A percentile compares a stretch with the other conserved stretches of the same genome.
phyloP scores from a whole-genome alignment of 495 filamentous ascomycete genomes.

The Collariella sp. region DNA sequence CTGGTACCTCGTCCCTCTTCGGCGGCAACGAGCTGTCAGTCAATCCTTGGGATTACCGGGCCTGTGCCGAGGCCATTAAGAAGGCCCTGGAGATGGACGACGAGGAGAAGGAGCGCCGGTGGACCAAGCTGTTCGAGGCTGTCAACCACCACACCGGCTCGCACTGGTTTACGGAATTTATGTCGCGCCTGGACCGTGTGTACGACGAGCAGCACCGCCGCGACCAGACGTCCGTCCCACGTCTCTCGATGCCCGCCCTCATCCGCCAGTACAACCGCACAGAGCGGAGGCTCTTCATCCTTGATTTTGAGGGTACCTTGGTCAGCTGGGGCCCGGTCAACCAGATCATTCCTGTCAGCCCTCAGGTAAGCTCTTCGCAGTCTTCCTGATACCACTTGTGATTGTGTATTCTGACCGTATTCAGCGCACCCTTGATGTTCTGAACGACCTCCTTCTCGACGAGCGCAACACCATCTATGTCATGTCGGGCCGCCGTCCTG shows the following conservation, averaged over 20 bases:
- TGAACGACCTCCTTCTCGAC: constrained; percentile 72
- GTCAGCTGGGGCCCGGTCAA: constrained; percentile 73
- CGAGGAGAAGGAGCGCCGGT: constrained; percentile 63
- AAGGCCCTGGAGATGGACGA: constrained; percentile 66
- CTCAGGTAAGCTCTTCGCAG: constrained; percentile 45
- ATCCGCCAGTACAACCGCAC: constrained; percentile 54
- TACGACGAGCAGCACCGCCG: constrained; percentile 76
- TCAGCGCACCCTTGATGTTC: constrained; percentile 65
- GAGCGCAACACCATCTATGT: constrained; percentile 80
- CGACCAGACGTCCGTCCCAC: constrained; percentile 75
- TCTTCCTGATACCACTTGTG: too few relatives aligned
- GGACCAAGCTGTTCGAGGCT: constrained; percentile 61
- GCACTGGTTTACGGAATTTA: constrained; percentile 72
- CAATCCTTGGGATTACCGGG: constrained; percentile 88
- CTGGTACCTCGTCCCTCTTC: constrained; percentile 80
- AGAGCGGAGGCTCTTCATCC: constrained; percentile 65
- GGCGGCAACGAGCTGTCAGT: constrained; percentile 66
- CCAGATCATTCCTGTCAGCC: constrained; percentile 72
- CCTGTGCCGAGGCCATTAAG: constrained; percentile 75
- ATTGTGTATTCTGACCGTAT: too few relatives aligned
- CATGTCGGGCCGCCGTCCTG: constrained; percentile 76
- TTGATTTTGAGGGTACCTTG: constrained; percentile 89
- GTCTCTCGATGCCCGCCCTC: constrained; percentile 59
- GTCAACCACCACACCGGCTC: constrained; percentile 73
- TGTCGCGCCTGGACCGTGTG: constrained; percentile 55